Percentiles rank a stretch among this genome's conserved stretches.
Evolutionary conservation across 768 basidiomycete species (phyloP).

Genomic region (Auriscalpium orientale): DNA sequence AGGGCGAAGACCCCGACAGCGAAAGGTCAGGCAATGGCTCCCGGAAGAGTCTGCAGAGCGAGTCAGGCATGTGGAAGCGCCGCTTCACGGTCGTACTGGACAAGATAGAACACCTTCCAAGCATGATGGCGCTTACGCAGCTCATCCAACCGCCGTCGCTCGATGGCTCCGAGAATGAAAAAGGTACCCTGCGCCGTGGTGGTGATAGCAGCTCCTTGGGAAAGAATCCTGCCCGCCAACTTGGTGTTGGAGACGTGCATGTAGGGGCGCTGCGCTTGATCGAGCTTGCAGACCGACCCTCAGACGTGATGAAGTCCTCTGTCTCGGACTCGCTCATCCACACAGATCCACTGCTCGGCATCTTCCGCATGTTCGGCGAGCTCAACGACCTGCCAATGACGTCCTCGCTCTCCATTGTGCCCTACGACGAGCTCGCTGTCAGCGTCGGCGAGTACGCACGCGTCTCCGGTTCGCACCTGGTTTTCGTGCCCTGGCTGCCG

Average conservation of each 20-base stretch:
- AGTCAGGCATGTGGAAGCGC: slow-evolving; percentile 35
- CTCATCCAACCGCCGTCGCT: slow-evolving; percentile 48
- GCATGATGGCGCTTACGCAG: slow-evolving; percentile 85
- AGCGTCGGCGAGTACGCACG: slow-evolving; percentile 64
- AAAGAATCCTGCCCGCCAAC: background rate
- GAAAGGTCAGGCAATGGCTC: background rate
- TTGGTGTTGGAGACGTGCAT: slow-evolving; percentile 26
- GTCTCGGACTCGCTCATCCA: slow-evolving; percentile 58
- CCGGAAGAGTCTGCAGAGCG: background rate
- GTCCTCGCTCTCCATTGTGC: slow-evolving; percentile 66
- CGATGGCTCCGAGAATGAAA: slow-evolving; percentile 1
- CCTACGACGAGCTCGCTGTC: slow-evolving; percentile 63
- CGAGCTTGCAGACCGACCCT: slow-evolving; percentile 65
- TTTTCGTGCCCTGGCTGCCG: slow-evolving; percentile 78
- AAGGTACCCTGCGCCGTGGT: background rate
- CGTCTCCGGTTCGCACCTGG: slow-evolving; percentile 55
- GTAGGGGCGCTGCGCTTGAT: slow-evolving; percentile 80
- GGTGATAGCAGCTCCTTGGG: background rate
- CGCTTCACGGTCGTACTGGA: slow-evolving; percentile 84
- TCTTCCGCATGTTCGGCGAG: slow-evolving; percentile 72
- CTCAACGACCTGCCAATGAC: slow-evolving; percentile 60
- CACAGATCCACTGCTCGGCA: slow-evolving; percentile 63
- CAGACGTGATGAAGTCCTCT: slow-evolving; percentile 59
- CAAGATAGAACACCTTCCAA: slow-evolving; percentile 81
- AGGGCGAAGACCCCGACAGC: background rate